Conservation (phyloP, 2,329 filamentous ascomycete genomes). For the Escovopsis sp. region DNA sequence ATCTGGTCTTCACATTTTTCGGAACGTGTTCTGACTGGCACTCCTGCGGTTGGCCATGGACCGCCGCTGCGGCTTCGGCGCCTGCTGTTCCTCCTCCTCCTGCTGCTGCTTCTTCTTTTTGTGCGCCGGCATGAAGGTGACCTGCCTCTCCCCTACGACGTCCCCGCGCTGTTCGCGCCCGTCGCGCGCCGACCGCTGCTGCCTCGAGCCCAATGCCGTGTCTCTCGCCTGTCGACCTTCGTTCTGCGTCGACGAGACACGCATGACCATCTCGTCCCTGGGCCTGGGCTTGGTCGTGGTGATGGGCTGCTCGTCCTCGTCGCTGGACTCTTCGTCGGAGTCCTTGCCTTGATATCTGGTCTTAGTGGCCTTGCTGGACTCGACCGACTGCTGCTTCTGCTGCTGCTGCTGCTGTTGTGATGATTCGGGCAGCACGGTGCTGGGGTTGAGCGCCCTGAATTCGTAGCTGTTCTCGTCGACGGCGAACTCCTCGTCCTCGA, state of each 20-base stretch:
- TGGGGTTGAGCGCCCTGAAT: conserved; percentile 80
- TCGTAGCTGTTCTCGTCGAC: conserved; percentile 83
- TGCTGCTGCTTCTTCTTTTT: conserved; percentile 32
- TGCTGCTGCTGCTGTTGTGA: too few species aligned
- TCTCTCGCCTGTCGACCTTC: conserved; percentile 40
- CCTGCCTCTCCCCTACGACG: conserved; percentile 46
- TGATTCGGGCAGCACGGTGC: conserved; percentile 39
- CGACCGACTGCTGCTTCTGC: conserved; percentile 12
- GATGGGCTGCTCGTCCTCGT: conserved; percentile 18
- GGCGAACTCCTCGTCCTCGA: conserved; percentile 83
- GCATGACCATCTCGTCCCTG: conserved; percentile 39
- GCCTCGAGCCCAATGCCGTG: conserved; percentile 39
- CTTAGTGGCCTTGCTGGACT: conserved; percentile 19
- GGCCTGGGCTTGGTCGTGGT: conserved; percentile 11
- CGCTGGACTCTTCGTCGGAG: conserved; percentile 29
- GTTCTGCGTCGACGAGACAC: conserved; percentile 53
- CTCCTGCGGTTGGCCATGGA: conserved; percentile 40
- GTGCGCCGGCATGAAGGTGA: conserved; percentile 56
- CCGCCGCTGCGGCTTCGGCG: conserved; percentile 17
- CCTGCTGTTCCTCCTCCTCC: conserved; percentile 16
- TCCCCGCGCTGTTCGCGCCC: conserved; percentile 31
- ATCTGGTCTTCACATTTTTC: conserved; percentile 36
- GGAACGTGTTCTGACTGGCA: conserved; percentile 62
- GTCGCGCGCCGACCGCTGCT: conserved; percentile 32
- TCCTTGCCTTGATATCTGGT: conserved; percentile 23